These are phyloP conservation scores for Phytopythium delawarense DNA, from an alignment of 352 stramenopile species.

Conservation along the genomic window DNA sequence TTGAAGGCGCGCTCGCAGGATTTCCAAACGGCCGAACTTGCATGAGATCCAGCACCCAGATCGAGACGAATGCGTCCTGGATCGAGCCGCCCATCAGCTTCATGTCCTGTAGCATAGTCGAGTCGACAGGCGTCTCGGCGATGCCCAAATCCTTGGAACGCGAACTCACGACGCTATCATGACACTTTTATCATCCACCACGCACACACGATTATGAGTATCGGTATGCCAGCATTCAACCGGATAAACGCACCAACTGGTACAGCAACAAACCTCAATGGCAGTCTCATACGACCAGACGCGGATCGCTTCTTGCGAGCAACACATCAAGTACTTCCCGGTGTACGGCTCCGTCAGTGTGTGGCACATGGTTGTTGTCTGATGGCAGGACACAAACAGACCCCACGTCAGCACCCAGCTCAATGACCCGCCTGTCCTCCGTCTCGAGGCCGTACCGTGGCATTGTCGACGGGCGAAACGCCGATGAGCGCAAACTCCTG, in stretches of 20 bases:
- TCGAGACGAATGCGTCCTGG: constrained; percentile 75
- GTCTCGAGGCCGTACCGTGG: constrained; percentile 31
- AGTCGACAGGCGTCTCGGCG: constrained; percentile 60
- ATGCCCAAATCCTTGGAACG: constrained; percentile 48
- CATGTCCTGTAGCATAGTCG: constrained; percentile 78
- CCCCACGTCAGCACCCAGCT: not conserved
- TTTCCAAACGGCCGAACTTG: constrained; percentile 61
- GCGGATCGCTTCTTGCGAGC: constrained; percentile 68
- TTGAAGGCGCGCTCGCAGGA: constrained; percentile 5
- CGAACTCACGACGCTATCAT: constrained; percentile 64
- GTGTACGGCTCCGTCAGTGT: constrained; percentile 71
- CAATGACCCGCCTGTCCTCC: not conserved
- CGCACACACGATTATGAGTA: not conserved
- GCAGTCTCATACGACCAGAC: constrained; percentile 85
- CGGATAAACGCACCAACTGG: not conserved
- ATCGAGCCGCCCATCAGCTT: constrained; percentile 82
- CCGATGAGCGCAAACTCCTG: constrained; percentile 79
- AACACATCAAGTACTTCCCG: constrained; percentile 77
- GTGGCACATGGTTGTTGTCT: constrained; percentile 83
- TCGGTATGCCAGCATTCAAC: not conserved
- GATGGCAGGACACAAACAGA: not conserved
- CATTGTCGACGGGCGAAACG: constrained; percentile 73
- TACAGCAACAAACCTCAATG: constrained; percentile 43
- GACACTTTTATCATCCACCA: constrained; percentile 37
- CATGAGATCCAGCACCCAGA: constrained; percentile 75